Base-by-base conservation (phyloP, 2,329 filamentous ascomycete genomes). In the Hymenoscyphus salicellus region DNA sequence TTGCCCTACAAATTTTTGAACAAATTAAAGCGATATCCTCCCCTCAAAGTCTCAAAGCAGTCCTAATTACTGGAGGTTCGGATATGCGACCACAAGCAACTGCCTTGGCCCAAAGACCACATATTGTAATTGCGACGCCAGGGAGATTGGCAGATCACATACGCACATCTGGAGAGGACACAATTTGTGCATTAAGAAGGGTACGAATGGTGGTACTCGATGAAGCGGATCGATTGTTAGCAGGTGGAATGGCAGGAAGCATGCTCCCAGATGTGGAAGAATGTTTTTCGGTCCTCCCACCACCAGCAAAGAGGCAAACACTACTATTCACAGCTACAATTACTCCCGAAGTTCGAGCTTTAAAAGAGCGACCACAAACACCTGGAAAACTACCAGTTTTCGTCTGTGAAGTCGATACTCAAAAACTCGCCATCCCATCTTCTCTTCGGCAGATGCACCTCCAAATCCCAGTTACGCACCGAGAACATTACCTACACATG, bases 221-320 rank as follows among this genome's bases (percentile, higher is more conserved):
- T 75, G 95, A 99, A 81, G 95, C 95, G 3, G 95, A 99, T 79
- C 87, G 95, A 55, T 83, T 99, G 43, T 85, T 99, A 55, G 85
- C 89, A 46, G 84, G 88, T 38, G 86, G 87, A 59, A 86, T 85
- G 0, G 83, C 85, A 20, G 94, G 93, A 30, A 93, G 89, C 78
- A 97, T 97, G 93, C 83, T 97, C n/a, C 90, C 92, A 4, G 95
- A 97, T 73, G 87, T 99, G 1, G 92, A 96, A 75, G 91, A 92
- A 66, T 97, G 93, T 74, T 83, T 99, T 3, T 88, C 87, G 1
- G 88, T 89, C 1, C 83, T 99, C 0, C 95, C 95, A 0, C 87
- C 91, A 0, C 85, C 92, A 4, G 79, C 84, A 1, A 83, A 92
- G 73, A 86, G 95, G n/a, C 93, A 99, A 77, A 99, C 94, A 0